These are phyloP conservation scores for Saccharum officinarum DNA, from an alignment of 176 grass and related monocot species.

Conservation along the genomic window DNA sequence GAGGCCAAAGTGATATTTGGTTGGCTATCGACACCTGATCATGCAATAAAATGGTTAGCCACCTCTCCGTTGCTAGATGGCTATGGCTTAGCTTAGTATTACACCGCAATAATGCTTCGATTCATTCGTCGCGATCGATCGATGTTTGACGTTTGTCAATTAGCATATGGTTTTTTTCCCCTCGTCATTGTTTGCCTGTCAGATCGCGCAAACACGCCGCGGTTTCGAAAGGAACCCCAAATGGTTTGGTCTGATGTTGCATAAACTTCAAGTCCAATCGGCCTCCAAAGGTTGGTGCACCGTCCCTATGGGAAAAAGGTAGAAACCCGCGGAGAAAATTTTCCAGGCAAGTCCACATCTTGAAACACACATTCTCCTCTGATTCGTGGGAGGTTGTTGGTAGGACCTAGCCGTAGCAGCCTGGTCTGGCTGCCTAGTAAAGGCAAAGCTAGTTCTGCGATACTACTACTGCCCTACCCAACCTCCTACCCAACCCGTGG, in stretches of 20 bases:
- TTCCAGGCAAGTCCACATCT: slow-evolving; percentile 12
- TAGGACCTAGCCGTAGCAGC: background rate
- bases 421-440: background rate
- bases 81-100: no score
- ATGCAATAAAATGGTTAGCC: slow-evolving; percentile 4
- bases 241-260: slow-evolving; percentile 25
- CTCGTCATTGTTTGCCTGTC: slow-evolving; percentile 23
- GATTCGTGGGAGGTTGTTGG: background rate
- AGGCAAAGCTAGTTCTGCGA: background rate
- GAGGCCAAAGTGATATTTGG: background rate
- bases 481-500: no score
- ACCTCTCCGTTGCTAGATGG: background rate
- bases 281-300: slow-evolving; percentile 27
- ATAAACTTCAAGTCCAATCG: background rate
- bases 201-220: background rate
- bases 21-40: background rate
- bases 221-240: slow-evolving; percentile 28
- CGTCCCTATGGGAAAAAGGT: background rate
- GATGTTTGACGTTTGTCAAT: background rate
- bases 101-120: background rate
- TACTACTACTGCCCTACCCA: background rate
- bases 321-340: background rate
- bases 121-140: background rate
- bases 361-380: no score
- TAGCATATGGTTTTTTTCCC: background rate